Evolutionary conservation across 2,329 filamentous ascomycete species (phyloP).

Genomic region (Colletotrichum endophyticum): DNA sequence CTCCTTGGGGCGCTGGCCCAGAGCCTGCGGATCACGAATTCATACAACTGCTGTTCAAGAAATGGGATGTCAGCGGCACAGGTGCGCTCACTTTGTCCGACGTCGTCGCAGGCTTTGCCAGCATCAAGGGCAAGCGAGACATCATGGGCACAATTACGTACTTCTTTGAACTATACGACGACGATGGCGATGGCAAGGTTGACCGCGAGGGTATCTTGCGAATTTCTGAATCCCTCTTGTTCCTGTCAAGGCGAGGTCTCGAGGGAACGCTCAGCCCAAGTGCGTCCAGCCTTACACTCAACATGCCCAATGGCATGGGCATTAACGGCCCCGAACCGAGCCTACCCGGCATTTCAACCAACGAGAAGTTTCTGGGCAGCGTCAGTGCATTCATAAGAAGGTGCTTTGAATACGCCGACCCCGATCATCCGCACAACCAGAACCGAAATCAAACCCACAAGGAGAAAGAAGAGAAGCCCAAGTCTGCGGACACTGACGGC

Average conservation of each 20-base stretch:
- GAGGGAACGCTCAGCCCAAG: slow-evolving; percentile 75
- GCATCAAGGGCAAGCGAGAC: slow-evolving; percentile 90
- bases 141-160: slow-evolving; percentile 98
- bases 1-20: slow-evolving; percentile 61
- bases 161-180: slow-evolving; percentile 97
- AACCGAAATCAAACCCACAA: slow-evolving; percentile 56
- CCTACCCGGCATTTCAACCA: slow-evolving; percentile 64
- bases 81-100: slow-evolving; percentile 87
- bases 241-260: slow-evolving; percentile 87
- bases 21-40: slow-evolving; percentile 94
- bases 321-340: slow-evolving; percentile 40
- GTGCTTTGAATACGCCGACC: slow-evolving; percentile 98
- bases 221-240: slow-evolving; percentile 92
- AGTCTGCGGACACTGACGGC: slow-evolving; percentile 33
- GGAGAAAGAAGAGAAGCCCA: slow-evolving; percentile 30
- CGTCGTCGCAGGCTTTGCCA: slow-evolving; percentile 87
- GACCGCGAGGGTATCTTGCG: slow-evolving; percentile 93
- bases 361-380: slow-evolving; percentile 89
- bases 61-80: slow-evolving; percentile 83
- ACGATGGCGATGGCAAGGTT: slow-evolving; percentile 87
- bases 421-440: slow-evolving; percentile 75
- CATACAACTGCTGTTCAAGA: slow-evolving; percentile 82
- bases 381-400: slow-evolving; percentile 95
- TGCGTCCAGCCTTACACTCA: slow-evolving; percentile 60
- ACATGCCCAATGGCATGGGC: slow-evolving; percentile 51